Percentiles rank a stretch among this genome's conserved stretches.
Evolutionary conservation across 495 filamentous ascomycete species (phyloP).

Genomic region (Podospora bellae-mahoneyi): DNA sequence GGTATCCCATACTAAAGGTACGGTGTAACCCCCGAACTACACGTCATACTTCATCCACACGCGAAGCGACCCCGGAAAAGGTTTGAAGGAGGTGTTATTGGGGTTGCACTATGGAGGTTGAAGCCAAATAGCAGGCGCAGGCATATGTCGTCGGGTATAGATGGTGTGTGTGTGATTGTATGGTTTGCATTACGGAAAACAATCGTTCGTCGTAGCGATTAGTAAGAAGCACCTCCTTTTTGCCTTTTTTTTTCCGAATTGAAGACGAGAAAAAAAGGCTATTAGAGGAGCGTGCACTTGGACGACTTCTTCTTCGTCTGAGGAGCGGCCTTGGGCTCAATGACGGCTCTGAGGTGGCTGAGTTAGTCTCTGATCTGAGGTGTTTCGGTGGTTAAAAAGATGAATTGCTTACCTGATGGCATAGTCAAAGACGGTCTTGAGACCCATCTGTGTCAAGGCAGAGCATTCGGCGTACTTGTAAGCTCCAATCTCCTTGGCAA

Average conservation of each 20-base stretch:
- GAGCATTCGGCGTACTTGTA: conserved; percentile 97
- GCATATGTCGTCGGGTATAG: conserved; percentile 29
- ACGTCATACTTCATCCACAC: background rate
- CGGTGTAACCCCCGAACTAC: background rate
- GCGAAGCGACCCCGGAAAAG: background rate
- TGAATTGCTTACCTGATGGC: conserved; percentile 71
- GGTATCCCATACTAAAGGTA: background rate
- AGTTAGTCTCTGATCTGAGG: conserved; percentile 19
- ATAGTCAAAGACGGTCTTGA: conserved; percentile 98
- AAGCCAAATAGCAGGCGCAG: conserved; percentile 13
- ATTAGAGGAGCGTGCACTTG: conserved; percentile 75
- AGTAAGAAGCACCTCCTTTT: background rate
- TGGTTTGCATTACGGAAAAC: conserved; percentile 15
- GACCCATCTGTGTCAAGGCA: conserved; percentile 89
- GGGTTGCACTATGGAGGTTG: background rate
- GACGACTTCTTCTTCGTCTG: conserved; percentile 56
- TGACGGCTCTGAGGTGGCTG: conserved; percentile 61
- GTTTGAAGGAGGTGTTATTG: conserved; percentile 7
- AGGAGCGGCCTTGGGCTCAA: conserved; percentile 67
- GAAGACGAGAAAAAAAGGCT: background rate
- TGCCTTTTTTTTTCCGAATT: background rate
- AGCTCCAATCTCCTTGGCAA: conserved; percentile 88
- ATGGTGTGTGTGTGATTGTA: conserved; percentile 16
- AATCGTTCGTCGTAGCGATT: conserved; percentile 17
- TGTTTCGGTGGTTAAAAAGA: background rate